phyloP scores from a whole-genome alignment of 345 rosid species.

The Carallia pectinifolia region DNA sequence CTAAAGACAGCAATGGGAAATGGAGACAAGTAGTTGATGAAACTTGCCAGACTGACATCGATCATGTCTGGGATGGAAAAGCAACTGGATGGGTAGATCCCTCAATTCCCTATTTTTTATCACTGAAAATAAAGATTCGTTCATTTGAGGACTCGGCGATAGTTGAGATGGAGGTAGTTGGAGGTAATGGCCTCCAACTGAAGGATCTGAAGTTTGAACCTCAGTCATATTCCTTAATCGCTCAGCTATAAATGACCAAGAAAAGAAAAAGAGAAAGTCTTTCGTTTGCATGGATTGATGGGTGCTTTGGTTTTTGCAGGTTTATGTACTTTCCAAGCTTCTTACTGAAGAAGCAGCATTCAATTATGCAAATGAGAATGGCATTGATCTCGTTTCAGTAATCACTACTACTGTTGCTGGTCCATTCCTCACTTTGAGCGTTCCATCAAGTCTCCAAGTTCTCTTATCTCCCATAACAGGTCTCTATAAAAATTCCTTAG shows the following conservation, averaged over 20 bases:
- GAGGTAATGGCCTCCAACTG: too few species aligned
- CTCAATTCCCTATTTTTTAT: background rate
- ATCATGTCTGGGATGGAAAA: constrained; percentile 53
- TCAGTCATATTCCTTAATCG: too few species aligned
- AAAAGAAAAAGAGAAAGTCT: background rate
- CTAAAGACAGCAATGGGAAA: constrained; percentile 50
- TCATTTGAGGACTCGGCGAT: too few species aligned
- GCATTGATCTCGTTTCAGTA: constrained; percentile 63
- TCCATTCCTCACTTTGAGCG: constrained; percentile 53
- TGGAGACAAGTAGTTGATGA: constrained; percentile 70
- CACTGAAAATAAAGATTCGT: background rate
- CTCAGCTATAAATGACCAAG: too few species aligned
- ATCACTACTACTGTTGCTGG: constrained; percentile 74
- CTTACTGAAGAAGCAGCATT: constrained; percentile 79
- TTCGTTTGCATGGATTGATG: background rate
- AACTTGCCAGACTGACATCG: constrained; percentile 54
- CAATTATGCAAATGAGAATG: constrained; percentile 51
- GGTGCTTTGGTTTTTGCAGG: constrained; percentile 34
- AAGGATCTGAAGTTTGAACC: too few species aligned
- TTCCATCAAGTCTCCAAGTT: constrained; percentile 76
- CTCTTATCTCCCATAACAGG: constrained; percentile 78
- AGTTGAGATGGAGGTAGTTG: too few species aligned
- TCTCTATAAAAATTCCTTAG: constrained; percentile 2
- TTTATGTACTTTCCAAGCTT: constrained; percentile 68
- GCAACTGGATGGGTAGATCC: constrained; percentile 77